Evolutionary conservation across 805 yeast genomes (phyloP).

Genomic region (Candida krabiensis): DNA sequence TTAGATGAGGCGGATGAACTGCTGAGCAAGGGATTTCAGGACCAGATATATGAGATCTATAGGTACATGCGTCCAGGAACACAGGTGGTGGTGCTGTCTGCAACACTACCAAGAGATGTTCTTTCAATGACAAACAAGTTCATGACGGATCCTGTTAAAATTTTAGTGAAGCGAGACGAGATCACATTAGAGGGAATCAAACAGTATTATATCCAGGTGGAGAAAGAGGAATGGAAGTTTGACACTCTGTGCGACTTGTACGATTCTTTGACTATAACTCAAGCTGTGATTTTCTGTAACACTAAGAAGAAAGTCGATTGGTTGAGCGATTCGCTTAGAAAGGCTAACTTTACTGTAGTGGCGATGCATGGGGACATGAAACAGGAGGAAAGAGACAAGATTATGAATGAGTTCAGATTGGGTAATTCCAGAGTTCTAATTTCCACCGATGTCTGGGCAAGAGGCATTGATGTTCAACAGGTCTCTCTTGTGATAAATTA

Average conservation of each 20-base stretch:
- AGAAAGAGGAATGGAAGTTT: conserved; percentile 90
- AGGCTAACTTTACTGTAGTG: conserved; percentile 84
- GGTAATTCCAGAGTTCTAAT: conserved; percentile 92
- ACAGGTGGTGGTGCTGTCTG: conserved; percentile 93
- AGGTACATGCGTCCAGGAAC: conserved; percentile 81
- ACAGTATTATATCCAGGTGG: conserved; percentile 89
- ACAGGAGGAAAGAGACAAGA: conserved; percentile 88
- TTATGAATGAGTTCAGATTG: conserved; percentile 94
- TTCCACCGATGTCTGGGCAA: conserved; percentile 93
- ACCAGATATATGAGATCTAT: conserved; percentile 93
- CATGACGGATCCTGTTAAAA: conserved; percentile 93
- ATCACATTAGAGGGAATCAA: conserved; percentile 93
- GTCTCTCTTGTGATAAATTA: conserved; percentile 93
- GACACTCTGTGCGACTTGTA: conserved; percentile 93
- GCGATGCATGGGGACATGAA: conserved; percentile 97
- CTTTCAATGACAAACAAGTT: conserved; percentile 88
- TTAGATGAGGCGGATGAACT: conserved; percentile 99
- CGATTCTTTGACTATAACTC: conserved; percentile 93
- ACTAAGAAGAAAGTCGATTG: conserved; percentile 92
- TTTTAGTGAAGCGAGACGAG: conserved; percentile 93
- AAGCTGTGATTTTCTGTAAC: conserved; percentile 97
- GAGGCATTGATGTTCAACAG: conserved; percentile 98
- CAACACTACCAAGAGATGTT: conserved; percentile 93
- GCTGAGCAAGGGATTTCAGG: conserved; percentile 90
- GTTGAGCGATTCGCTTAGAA: conserved; percentile 72